Evolutionary conservation across 1,284 basidiomycete genomes (phyloP).

Genomic region (Schizopora paradoxa): DNA sequence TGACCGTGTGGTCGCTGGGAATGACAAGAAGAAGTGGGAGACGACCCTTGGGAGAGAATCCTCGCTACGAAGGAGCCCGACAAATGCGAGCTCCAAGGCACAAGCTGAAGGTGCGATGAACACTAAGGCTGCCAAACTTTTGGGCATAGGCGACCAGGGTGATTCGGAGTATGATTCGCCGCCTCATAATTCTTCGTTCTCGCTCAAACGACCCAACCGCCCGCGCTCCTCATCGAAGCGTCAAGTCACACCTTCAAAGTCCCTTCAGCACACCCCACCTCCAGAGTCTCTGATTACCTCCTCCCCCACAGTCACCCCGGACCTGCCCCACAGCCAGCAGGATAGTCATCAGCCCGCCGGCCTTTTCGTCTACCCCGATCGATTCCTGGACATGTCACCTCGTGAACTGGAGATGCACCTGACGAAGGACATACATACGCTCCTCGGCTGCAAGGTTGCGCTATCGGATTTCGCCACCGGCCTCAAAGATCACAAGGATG

Average conservation of each 20-base stretch:
- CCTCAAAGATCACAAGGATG: conserved; percentile 36
- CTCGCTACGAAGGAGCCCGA: too few species aligned
- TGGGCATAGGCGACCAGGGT: conserved; percentile 7
- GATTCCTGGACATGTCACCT: conserved; percentile 50
- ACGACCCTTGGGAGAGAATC: too few species aligned
- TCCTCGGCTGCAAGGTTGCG: conserved; percentile 56
- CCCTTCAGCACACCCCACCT: conserved; percentile 1
- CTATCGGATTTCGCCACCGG: conserved; percentile 44
- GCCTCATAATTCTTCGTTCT: neutral
- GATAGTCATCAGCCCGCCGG: conserved; percentile 33
- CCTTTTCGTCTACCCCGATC: conserved; percentile 19
- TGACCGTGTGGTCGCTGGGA: conserved; percentile 6
- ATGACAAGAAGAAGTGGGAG: conserved; percentile 7
- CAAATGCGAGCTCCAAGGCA: conserved; percentile 6
- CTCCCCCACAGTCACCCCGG: neutral
- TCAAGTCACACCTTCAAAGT: neutral
- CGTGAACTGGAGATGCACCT: conserved; percentile 64
- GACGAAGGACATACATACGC: conserved; percentile 55
- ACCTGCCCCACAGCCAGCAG: neutral
- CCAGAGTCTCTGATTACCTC: neutral
- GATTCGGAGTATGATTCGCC: neutral
- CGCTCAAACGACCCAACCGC: neutral
- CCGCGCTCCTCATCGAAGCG: conserved; percentile 9
- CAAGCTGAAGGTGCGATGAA: neutral
- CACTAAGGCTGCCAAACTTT: conserved; percentile 14